These are phyloP conservation scores for Boletus semigastroideus DNA, from an alignment of 1,284 basidiomycete genomes.

Conservation along the genomic window DNA sequence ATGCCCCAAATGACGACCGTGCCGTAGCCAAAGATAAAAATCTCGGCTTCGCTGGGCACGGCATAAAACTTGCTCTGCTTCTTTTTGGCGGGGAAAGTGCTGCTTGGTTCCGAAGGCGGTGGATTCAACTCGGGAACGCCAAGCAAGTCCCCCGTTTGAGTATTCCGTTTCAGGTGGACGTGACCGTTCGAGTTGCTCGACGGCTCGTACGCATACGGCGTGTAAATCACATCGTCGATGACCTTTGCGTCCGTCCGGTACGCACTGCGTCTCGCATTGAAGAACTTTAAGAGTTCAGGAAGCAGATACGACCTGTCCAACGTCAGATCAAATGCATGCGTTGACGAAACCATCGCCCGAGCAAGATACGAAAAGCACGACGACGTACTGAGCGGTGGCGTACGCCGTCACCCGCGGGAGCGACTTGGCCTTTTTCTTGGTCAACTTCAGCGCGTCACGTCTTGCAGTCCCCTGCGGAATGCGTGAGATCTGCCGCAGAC, in stretches of 20 bases:
- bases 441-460: slow-evolving; percentile 85
- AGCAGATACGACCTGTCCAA: slow-evolving; percentile 79
- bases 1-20: slow-evolving; percentile 97
- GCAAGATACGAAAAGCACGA: too few species aligned
- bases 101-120: slow-evolving; percentile 25
- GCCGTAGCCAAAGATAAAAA: slow-evolving; percentile 93
- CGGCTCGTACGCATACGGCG: slow-evolving; percentile 73
- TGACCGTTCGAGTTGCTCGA: slow-evolving; percentile 28
- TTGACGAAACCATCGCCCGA: too few species aligned
- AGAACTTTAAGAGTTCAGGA: slow-evolving; percentile 84
- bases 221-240: slow-evolving; percentile 83
- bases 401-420: slow-evolving; percentile 95
- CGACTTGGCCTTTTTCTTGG: slow-evolving; percentile 92
- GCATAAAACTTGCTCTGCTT: slow-evolving; percentile 66
- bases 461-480: slow-evolving; percentile 95
- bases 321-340: neutral
- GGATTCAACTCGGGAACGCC: slow-evolving; percentile 66
- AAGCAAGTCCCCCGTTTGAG: slow-evolving; percentile 62
- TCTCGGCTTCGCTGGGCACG: slow-evolving; percentile 74
- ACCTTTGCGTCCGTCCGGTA: slow-evolving; percentile 84
- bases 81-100: slow-evolving; percentile 38
- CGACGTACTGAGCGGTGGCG: slow-evolving; percentile 82
- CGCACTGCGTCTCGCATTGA: slow-evolving; percentile 75
- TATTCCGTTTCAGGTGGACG: slow-evolving; percentile 17
- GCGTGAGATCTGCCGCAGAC: slow-evolving; percentile 85